Conservation (phyloP, 2,329 filamentous ascomycete genomes). For the Trichoderma sp. region DNA sequence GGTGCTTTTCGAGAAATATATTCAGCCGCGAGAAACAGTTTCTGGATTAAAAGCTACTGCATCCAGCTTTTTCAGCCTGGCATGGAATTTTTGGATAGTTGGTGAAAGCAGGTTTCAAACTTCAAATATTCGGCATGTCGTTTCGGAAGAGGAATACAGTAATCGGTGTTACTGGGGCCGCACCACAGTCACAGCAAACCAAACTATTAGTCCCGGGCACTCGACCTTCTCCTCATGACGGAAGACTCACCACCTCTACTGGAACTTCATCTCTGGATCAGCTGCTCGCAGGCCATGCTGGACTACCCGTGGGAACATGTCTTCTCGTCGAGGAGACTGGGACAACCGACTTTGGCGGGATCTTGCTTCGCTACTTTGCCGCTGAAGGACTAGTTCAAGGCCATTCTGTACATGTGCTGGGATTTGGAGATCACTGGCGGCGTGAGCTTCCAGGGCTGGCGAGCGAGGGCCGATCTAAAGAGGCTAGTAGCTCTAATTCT, state of each 20-base stretch:
- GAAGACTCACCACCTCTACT: conserved; percentile 85
- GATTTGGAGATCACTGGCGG: conserved; percentile 76
- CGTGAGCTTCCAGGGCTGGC: conserved; percentile 77
- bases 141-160: conserved; percentile 60
- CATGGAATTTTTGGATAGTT: neutral
- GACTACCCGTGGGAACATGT: conserved; percentile 77
- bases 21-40: neutral
- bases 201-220: conserved; percentile 52
- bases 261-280: conserved; percentile 84
- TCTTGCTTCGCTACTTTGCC: conserved; percentile 83
- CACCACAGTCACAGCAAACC: conserved; percentile 33
- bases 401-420: conserved; percentile 84
- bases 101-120: neutral
- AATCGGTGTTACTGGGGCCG: conserved; percentile 39
- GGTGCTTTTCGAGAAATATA: neutral
- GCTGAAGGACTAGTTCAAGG: conserved; percentile 92
- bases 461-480: conserved; percentile 42
- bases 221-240: conserved; percentile 85
- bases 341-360: conserved; percentile 89
- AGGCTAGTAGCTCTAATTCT: conserved; percentile 40
- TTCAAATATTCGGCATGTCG: conserved; percentile 46
- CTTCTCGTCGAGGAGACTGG: conserved; percentile 84
- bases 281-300: conserved; percentile 82
- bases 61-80: neutral
- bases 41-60: neutral